Conservation (phyloP, 2,329 filamentous ascomycete species). For the Alternaria sp. region DNA sequence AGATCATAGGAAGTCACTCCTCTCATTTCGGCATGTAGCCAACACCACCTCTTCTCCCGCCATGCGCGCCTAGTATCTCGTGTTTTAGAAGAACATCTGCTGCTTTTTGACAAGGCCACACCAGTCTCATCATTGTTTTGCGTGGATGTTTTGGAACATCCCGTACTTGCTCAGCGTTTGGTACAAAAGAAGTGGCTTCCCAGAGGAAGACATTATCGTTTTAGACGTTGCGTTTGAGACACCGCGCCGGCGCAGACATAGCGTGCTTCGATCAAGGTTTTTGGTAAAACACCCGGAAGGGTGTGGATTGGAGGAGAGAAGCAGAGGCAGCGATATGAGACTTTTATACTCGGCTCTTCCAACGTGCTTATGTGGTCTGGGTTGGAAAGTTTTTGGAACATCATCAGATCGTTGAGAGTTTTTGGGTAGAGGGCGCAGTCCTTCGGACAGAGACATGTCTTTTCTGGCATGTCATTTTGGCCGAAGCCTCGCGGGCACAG, state of each 20-base stretch:
- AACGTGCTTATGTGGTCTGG: not conserved
- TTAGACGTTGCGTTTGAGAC: no score
- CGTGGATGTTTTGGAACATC: no score
- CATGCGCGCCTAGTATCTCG: no score
- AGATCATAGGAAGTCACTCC: not conserved
- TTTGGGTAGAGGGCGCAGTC: no score
- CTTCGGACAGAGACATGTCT: not conserved
- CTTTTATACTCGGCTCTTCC: accelerated
- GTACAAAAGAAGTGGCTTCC: accelerated
- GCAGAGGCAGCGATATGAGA: not conserved
- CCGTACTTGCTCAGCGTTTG: not conserved
- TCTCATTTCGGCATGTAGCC: no score
- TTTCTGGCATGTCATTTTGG: accelerated
- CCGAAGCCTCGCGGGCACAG: not conserved
- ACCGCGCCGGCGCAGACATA: not conserved
- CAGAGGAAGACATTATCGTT: not conserved
- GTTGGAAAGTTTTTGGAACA: no score
- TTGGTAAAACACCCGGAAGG: not conserved
- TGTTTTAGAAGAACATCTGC: no score
- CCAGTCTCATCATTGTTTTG: no score
- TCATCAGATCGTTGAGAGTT: no score
- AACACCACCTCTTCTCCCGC: not conserved
- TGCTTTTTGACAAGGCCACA: no score
- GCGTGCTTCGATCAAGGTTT: no score
- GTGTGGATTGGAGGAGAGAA: not conserved